phyloP scores from a whole-genome alignment of 2,329 filamentous ascomycete genomes.

The Juglanconis oblonga region DNA sequence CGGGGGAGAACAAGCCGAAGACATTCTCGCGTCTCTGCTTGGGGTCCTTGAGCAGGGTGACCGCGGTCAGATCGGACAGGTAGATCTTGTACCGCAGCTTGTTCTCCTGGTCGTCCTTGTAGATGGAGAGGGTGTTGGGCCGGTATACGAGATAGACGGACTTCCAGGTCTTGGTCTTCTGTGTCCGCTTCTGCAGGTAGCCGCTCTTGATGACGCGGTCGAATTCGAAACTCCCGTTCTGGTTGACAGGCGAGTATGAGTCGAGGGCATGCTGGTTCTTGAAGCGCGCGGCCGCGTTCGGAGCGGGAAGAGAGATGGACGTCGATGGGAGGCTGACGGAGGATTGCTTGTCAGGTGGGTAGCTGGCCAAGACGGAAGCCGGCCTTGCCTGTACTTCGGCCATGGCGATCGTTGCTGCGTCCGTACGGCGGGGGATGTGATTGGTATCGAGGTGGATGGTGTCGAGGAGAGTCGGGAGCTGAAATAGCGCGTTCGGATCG shows the following conservation, averaged over 20 bases:
- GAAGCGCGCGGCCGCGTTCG: slow-evolving; percentile 28
- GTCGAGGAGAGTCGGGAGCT: neutral
- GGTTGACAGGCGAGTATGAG: slow-evolving; percentile 80
- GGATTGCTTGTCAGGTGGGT: slow-evolving; percentile 17
- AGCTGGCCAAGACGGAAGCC: slow-evolving; percentile 18
- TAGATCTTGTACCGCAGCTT: slow-evolving; percentile 86
- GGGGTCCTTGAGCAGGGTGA: slow-evolving; percentile 82
- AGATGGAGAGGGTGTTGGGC: slow-evolving; percentile 85
- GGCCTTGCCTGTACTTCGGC: slow-evolving; percentile 25
- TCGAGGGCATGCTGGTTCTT: slow-evolving; percentile 52
- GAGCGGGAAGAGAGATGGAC: slow-evolving; percentile 26
- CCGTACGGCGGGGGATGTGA: neutral
- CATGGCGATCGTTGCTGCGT: slow-evolving; percentile 18
- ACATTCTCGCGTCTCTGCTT: slow-evolving; percentile 84
- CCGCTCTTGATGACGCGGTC: slow-evolving; percentile 91
- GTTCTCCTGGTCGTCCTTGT: slow-evolving; percentile 87
- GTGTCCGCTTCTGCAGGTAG: slow-evolving; percentile 80
- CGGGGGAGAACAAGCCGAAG: slow-evolving; percentile 89
- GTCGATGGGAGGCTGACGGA: slow-evolving; percentile 19
- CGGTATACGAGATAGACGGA: slow-evolving; percentile 83
- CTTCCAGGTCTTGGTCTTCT: slow-evolving; percentile 97
- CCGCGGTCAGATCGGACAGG: slow-evolving; percentile 85
- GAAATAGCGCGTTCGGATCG: neutral
- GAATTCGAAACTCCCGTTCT: slow-evolving; percentile 94
- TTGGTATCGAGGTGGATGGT: neutral